Base-by-base conservation (phyloP, 2,329 filamentous ascomycete species). In the Chaetomium strumarium region DNA sequence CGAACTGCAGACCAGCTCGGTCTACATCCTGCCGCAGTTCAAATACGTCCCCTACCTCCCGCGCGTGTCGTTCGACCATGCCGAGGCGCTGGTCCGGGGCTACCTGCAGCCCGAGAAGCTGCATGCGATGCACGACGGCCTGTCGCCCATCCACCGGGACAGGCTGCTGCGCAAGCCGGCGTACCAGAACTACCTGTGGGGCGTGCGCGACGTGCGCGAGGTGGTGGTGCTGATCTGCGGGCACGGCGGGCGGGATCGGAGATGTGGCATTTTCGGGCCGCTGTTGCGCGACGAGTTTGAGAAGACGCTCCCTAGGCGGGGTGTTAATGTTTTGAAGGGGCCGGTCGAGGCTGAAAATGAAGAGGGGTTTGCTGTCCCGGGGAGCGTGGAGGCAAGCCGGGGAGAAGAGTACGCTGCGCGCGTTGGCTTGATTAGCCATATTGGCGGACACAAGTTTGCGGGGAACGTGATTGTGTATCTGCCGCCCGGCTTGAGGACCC, bases 211-310 rank as follows among this genome's bases (percentile, higher is more conserved):
- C 53, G 78, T 87, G 9, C 64, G 78, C 14, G 85, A 90, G 56
- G 75, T 90, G 5, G 62, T 88, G n/a, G 80, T 99, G 30, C 72
- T 97, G 17, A 85, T 96, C 40, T 99, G 93, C 65, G 90, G 90
- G 0, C 93, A 99, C 62, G 86, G 85, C 13, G 83, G 84, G 2
- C 77, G 93, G 11, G 93, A 99, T 65, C 73, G 76, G 62, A 79
- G 93, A 47, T 99, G 93, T 64, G 92, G 93, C 0, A 71, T 88
- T 19, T 75, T 92, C 58, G 91, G 89, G 0, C 90, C 90, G 0
- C 70, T 89, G 1, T 72, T 97, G 13, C 74, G 81, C 60, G 69
- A 70, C 0, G 85, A 90, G 61, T 97, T 97, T 60, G 77, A 82
- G 59, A 69, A 67, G 9, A 77, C 81, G 61, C 66, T 91, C 6